phyloP scores from a whole-genome alignment of 805 yeast genomes.

The Candida corydali region DNA sequence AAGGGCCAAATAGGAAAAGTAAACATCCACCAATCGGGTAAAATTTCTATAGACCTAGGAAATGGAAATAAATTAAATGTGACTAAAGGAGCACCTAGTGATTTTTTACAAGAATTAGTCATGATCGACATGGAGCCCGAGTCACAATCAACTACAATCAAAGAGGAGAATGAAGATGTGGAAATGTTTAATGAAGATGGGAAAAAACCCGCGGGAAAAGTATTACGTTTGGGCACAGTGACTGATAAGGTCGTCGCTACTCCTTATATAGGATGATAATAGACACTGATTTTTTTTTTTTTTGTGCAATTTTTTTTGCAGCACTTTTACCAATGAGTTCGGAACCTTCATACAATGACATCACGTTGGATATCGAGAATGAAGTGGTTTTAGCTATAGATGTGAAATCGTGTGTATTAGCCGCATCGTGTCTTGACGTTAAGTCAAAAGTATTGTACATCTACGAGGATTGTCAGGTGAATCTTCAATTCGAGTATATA shows the following conservation, averaged over 20 bases:
- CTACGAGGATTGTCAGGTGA: constrained; percentile 8
- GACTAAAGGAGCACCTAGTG: constrained; percentile 63
- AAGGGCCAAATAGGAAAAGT: constrained; percentile 69
- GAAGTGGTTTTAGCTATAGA: constrained; percentile 5
- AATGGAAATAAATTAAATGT: constrained; percentile 60
- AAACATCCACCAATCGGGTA: constrained; percentile 81
- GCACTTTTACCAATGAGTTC: constrained; percentile 3
- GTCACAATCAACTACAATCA: not conserved
- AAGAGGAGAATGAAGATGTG: constrained; percentile 13
- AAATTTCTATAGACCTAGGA: constrained; percentile 69
- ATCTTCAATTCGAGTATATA: constrained; percentile 5
- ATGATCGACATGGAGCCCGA: constrained; percentile 39
- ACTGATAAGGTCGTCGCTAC: constrained; percentile 29
- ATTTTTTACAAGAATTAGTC: constrained; percentile 71
- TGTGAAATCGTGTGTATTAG: not conserved
- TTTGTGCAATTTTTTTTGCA: constrained; percentile 1
- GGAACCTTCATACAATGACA: not conserved
- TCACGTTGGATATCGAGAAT: constrained; percentile 2
- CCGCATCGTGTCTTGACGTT: constrained; percentile 6
- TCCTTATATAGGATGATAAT: constrained; percentile 16
- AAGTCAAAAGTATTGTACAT: not conserved
- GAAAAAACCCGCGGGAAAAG: constrained; percentile 17
- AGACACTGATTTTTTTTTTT: not conserved
- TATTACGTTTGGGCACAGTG: constrained; percentile 26
- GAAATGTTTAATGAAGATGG: constrained; percentile 22